Conservation (phyloP, 345 rosid species). For the Citrus trifoliata region DNA sequence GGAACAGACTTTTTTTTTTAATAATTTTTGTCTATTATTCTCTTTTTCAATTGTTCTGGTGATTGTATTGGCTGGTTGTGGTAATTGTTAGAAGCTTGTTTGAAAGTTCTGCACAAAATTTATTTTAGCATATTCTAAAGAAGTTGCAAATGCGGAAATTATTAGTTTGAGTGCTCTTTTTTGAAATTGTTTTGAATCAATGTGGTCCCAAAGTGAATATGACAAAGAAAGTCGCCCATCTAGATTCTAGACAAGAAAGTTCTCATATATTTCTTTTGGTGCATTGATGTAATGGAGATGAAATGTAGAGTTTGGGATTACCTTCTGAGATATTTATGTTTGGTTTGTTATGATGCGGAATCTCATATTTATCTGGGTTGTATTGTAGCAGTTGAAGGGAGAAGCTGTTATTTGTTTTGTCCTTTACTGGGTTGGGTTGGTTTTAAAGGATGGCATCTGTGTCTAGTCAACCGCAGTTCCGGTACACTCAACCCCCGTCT, state of each 20-base stretch:
- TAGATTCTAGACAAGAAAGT: neutral
- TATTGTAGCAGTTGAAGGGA: conserved; percentile 9
- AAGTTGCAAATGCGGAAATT: neutral
- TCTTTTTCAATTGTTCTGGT: neutral
- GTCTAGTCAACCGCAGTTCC: conserved; percentile 95
- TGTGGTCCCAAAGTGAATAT: neutral
- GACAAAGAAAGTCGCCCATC: neutral
- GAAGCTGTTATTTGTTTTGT: neutral
- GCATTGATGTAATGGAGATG: neutral
- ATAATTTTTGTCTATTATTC: neutral
- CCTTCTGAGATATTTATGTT: neutral
- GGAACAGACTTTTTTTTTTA: neutral
- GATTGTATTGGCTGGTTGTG: neutral
- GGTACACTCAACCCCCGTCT: conserved; percentile 97
- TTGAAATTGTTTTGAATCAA: neutral
- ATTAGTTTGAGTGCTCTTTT: neutral
- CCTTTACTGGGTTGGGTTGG: conserved; percentile 5
- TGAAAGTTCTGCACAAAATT: neutral
- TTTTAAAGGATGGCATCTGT: conserved; percentile 78
- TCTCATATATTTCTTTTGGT: neutral
- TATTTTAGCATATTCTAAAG: neutral
- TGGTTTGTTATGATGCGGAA: neutral
- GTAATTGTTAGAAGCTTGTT: neutral
- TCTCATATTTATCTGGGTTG: conserved; percentile 1
- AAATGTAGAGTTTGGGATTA: neutral